Evolutionary conservation across 176 grass and related monocot species (phyloP), one percentile per base, ranked within the genome.

Genomic region (Bromus sterilis): DNA sequence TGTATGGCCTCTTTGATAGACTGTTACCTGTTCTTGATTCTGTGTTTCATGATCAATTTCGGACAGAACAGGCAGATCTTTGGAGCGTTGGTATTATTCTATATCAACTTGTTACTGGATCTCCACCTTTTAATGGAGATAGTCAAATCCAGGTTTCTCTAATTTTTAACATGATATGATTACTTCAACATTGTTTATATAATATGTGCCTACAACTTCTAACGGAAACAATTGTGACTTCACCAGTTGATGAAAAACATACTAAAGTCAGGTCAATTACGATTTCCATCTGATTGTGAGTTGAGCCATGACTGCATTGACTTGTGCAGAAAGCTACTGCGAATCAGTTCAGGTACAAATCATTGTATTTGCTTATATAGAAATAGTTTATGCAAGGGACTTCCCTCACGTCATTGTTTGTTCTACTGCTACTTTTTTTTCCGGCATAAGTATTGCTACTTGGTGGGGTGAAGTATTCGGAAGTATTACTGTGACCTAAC

Each of bases 21-120:
- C 34, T 77, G 23, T 79, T 85, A 35, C 69, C 37, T 75, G 20
- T 77, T 78, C 73, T 73, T 71, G 15, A 91, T 16, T 20, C 4
- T 76, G 30, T 78, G 30, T 78, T 84, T 81, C 34, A 55, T 73
- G 46, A 64, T 70, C 16, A 1, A 36, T 88, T 84, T 65, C 65
- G 74, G 74, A 69, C 72, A 84, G 58, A 93, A 93, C 93, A 99
- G 96, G 96, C 96, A 87, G 96, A 99, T 90, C 84, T 99, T 34
- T 99, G 96, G 96, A 99, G 96, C 72, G 74, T 95, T 78, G 96
- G 96, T 91, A 86, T 99, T 75, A 99, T 99, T 82, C 65, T 99
- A 28, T 99, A 89, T 86, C 96, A 99, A 91, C 93, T 99, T 66
- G 86, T 99, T 62, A 99, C 91, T 20, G 96, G 96, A 53, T 89